Conservation (phyloP, 371 early-diverging fungal genomes). For the Mortierella sp. region DNA sequence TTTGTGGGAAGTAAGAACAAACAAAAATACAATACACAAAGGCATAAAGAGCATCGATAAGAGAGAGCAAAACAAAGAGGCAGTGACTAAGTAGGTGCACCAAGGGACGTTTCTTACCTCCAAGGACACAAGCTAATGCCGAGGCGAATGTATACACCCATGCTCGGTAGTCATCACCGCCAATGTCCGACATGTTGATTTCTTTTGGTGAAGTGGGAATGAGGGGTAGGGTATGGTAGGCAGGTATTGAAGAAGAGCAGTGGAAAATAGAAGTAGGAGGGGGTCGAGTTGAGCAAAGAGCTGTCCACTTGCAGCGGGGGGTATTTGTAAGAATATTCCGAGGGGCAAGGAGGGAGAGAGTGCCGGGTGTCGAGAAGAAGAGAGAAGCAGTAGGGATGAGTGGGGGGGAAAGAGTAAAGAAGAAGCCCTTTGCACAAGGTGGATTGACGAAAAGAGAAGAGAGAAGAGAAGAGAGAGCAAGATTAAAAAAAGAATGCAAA, state of each 20-base stretch:
- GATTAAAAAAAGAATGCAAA: too few relatives aligned
- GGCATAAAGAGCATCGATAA: slow-evolving; percentile 1
- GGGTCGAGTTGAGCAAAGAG: too few relatives aligned
- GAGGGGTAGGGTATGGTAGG: background rate
- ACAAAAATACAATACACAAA: background rate
- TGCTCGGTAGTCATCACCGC: slow-evolving; percentile 40
- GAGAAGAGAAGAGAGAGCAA: background rate
- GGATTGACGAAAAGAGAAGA: background rate
- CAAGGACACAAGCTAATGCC: slow-evolving; percentile 55
- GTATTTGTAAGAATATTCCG: too few relatives aligned
- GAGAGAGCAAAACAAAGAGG: background rate
- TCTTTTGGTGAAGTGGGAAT: background rate
- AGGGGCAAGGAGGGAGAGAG: background rate
- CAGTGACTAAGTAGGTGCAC: background rate
- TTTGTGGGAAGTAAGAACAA: background rate
- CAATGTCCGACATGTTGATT: slow-evolving; percentile 1
- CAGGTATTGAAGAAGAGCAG: background rate
- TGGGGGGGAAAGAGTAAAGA: too few relatives aligned
- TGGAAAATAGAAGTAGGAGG: too few relatives aligned
- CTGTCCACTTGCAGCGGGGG: too few relatives aligned
- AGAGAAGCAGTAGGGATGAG: background rate
- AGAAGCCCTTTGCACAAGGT: too few relatives aligned
- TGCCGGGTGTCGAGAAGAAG: background rate
- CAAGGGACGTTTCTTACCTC: slow-evolving; percentile 21
- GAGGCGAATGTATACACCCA: slow-evolving; percentile 55